These are phyloP conservation scores for Malania oleifera DNA, from an alignment of 164 flowering plant genomes.

Conservation along the genomic window DNA sequence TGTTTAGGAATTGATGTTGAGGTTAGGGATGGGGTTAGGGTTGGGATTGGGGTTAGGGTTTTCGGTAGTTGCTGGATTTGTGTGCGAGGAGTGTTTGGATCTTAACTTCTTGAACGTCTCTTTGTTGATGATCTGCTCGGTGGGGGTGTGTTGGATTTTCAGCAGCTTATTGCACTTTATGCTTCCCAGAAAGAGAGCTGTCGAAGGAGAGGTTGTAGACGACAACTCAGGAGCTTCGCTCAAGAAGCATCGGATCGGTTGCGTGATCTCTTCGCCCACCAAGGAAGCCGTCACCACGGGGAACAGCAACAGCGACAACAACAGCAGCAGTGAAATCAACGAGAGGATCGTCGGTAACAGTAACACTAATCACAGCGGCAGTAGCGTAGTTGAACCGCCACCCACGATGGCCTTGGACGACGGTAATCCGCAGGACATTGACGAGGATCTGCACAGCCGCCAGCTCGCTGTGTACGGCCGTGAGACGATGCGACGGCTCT, in stretches of 20 bases:
- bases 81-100: not conserved
- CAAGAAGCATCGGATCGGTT: conserved; percentile 37
- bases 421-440: conserved; percentile 50
- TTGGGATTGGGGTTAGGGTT: conserved; percentile 15
- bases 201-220: conserved; percentile 27
- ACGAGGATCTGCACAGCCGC: conserved; percentile 93
- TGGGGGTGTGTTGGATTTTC: conserved; percentile 32
- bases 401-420: conserved; percentile 32
- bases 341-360: conserved; percentile 1
- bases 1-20: conserved; percentile 7
- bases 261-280: conserved; percentile 15
- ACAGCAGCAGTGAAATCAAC: not conserved
- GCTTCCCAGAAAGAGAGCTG: conserved; percentile 60
- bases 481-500: conserved; percentile 87
- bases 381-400: not conserved
- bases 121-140: conserved; percentile 18
- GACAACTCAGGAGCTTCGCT: conserved; percentile 19
- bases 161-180: conserved; percentile 50
- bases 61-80: conserved; percentile 1
- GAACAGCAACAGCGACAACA: conserved; percentile 6
- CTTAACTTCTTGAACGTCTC: conserved; percentile 5
- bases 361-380: conserved; percentile 10
- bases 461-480: conserved; percentile 97
- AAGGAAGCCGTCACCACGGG: conserved; percentile 11
- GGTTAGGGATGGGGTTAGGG: conserved; percentile 14